These are phyloP conservation scores for Aspergillus felis DNA, from an alignment of 2,329 filamentous ascomycete genomes.

Conservation along the genomic window DNA sequence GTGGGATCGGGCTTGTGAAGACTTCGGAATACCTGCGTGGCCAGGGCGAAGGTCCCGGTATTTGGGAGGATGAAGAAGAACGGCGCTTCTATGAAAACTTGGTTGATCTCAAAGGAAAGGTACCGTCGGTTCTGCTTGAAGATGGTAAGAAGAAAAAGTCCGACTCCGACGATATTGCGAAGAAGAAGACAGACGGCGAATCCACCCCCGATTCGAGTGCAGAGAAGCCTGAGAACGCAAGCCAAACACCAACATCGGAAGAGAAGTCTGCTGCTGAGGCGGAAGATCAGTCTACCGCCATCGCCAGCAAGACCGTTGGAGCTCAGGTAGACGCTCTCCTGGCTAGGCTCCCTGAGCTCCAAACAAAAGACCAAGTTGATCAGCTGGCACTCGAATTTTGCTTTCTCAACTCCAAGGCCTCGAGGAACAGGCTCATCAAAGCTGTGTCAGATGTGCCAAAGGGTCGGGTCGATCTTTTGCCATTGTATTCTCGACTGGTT, in stretches of 20 bases:
- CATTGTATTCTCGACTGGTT: constrained; percentile 85
- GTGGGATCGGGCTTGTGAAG: constrained; percentile 88
- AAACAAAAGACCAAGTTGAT: constrained; percentile 86
- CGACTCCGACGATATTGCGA: constrained; percentile 75
- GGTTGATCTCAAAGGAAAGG: constrained; percentile 90
- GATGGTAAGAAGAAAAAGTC: constrained; percentile 91
- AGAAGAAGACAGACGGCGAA: constrained; percentile 63
- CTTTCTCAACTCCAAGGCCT: constrained; percentile 97
- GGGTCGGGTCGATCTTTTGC: constrained; percentile 83
- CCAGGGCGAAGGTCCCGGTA: constrained; percentile 84
- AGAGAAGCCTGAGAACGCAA: constrained; percentile 32
- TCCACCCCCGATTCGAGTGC: constrained; percentile 42
- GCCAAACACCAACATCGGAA: constrained; percentile 40
- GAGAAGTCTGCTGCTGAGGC: constrained; percentile 51
- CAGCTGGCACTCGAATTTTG: constrained; percentile 94
- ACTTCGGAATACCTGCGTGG: constrained; percentile 88
- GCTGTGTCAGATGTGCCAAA: constrained; percentile 92
- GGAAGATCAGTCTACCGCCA: constrained; percentile 87
- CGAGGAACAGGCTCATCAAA: constrained; percentile 88
- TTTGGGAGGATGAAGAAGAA: constrained; percentile 99
- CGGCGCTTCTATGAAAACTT: constrained; percentile 97
- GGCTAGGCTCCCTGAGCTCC: constrained; percentile 82
- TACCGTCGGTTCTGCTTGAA: constrained; percentile 88
- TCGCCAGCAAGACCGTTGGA: constrained; percentile 95
- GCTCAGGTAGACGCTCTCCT: constrained; percentile 92